Evolutionary conservation across 2,329 filamentous ascomycete species (phyloP).

Genomic region (Bipolaris gigantea): DNA sequence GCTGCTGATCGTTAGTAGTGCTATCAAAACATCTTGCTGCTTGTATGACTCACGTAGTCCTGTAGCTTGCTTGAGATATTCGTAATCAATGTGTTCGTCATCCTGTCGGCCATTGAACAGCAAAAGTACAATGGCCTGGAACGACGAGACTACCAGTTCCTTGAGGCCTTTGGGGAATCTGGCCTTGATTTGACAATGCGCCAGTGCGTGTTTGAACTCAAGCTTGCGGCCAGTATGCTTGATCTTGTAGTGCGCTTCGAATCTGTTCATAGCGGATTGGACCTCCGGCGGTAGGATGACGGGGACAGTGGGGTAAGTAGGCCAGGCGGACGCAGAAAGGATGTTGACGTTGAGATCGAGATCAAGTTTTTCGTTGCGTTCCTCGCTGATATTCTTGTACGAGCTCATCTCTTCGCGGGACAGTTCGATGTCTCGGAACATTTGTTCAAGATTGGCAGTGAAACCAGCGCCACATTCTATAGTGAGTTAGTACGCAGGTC

Average conservation of each 20-base stretch:
- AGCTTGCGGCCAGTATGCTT: constrained; percentile 89
- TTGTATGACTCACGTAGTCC: constrained; percentile 63
- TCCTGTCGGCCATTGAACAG: constrained; percentile 77
- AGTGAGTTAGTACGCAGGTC: constrained; percentile 12
- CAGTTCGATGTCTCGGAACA: constrained; percentile 98
- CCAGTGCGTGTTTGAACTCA: constrained; percentile 90
- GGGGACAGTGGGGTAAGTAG: constrained; percentile 77
- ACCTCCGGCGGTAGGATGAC: constrained; percentile 77
- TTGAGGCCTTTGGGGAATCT: constrained; percentile 78
- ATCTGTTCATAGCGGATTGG: constrained; percentile 73
- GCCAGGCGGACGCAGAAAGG: constrained; percentile 90
- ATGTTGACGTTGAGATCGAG: constrained; percentile 85
- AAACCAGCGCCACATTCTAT: constrained; percentile 88
- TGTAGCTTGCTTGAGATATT: constrained; percentile 73
- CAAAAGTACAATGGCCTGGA: constrained; percentile 87
- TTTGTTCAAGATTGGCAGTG: constrained; percentile 95
- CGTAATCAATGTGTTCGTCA: constrained; percentile 70
- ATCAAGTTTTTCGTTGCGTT: constrained; percentile 58
- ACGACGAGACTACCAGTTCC: constrained; percentile 86
- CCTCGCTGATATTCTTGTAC: constrained; percentile 71
- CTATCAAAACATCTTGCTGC: too few species aligned
- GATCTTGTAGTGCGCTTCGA: constrained; percentile 81
- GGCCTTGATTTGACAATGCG: constrained; percentile 83
- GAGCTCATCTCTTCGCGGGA: constrained; percentile 90
- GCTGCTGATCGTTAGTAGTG: constrained; percentile 47